These are phyloP conservation scores for Stephania yunnanensis DNA, from an alignment of 164 flowering plant species.

Conservation along the genomic window DNA sequence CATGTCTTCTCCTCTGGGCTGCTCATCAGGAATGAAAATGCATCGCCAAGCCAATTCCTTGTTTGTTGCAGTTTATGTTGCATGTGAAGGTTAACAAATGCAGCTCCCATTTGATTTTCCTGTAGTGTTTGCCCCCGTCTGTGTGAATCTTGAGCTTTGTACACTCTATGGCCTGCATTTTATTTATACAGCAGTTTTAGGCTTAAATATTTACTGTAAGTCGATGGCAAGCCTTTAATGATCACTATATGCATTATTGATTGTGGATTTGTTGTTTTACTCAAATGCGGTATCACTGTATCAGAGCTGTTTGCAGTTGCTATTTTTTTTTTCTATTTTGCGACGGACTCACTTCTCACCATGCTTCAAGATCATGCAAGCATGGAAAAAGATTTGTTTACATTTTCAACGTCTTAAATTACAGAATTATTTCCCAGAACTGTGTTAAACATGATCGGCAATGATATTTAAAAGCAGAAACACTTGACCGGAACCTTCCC, in stretches of 20 bases:
- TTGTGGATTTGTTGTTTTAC: not conserved
- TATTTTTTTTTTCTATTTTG: not conserved
- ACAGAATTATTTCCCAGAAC: not conserved
- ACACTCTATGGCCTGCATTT: not conserved
- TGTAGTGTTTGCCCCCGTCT: not conserved
- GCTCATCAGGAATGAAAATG: not conserved
- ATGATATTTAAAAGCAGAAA: slow-evolving; percentile 43
- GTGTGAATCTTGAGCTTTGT: not conserved
- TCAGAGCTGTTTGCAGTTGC: not conserved
- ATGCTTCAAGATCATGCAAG: not conserved
- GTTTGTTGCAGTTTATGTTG: not conserved
- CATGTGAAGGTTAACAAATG: not conserved
- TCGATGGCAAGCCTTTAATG: not conserved
- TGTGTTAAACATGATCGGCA: not conserved
- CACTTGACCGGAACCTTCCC: slow-evolving; percentile 36
- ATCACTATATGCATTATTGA: not conserved
- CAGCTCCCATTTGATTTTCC: not conserved
- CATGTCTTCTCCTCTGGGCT: not conserved
- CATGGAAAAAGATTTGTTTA: slow-evolving; percentile 2
- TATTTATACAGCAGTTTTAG: not conserved
- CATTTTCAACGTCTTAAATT: not conserved
- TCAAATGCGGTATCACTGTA: not conserved
- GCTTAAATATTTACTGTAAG: not conserved
- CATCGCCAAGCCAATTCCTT: not conserved
- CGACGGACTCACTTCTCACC: not conserved